Evolutionary conservation across 1,139 yeast genomes (phyloP), one percentile per base, ranked within the genome.

Genomic region (Pichia sp.): DNA sequence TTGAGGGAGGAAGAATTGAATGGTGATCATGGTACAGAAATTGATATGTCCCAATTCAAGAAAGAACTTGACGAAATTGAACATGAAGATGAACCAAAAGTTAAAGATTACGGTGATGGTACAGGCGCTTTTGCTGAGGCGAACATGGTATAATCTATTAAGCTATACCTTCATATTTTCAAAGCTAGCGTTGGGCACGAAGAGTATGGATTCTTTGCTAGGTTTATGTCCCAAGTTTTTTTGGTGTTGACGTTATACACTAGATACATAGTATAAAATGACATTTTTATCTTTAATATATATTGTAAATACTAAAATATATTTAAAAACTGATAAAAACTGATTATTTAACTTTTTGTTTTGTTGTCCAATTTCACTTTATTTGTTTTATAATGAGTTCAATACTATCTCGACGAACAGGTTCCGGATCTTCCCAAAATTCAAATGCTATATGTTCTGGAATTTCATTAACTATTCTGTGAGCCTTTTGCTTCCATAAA

Each of bases 11-110:
- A 71, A 43, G 71, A 66, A 39, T 54, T 59, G 11, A 57, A 56
- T 18, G 68, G 73, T 33, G 86, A 79, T 53, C 78, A 74, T 53
- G 86, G 83, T 43, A 81, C 81, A 29, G 85, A 79, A 53, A 81
- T 83, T 75, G 94, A 85, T 66, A 78, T 85, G 70, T 73, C 86
- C 35, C 81, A 78, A 60, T 81, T 81, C 67, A 75, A 74, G 61
- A 66, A 70, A 55, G 70, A 66, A 7, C 64, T 76, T 53, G 77
- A 78, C 5, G 69, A 61, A 9, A 54, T 66, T 42, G 58, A 48
- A 43, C 75, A 69, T 39, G 72, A 64, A 28, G 65, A 62, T 9
- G 71, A 66, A 45, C 69, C 64, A 31, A 65, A 62, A 39, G 66
- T 76, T 52, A 78, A 74, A 59, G 86, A 81, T 63, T 79, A 78